These are phyloP conservation scores for Suillus lakei DNA, from an alignment of 768 basidiomycete genomes.

Conservation along the genomic window DNA sequence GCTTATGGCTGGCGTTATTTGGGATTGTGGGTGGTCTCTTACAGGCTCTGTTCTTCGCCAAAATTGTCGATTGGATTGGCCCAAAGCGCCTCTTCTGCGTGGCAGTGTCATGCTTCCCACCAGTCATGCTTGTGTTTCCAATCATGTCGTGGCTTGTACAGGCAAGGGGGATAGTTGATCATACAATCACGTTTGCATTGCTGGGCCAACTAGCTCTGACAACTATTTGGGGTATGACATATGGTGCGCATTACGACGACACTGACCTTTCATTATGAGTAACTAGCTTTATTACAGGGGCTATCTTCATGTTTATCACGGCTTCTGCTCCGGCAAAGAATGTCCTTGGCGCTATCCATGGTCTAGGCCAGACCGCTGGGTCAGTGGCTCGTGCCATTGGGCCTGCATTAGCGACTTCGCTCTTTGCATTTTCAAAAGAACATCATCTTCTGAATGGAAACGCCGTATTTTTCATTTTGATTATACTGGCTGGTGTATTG, in stretches of 20 bases:
- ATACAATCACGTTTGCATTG: slow-evolving; percentile 51
- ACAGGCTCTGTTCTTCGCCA: slow-evolving; percentile 46
- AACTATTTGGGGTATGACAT: slow-evolving; percentile 56
- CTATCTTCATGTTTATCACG: slow-evolving; percentile 67
- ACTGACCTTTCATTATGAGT: slow-evolving; percentile 46
- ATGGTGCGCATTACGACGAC: slow-evolving; percentile 48
- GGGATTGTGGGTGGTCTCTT: slow-evolving; percentile 43
- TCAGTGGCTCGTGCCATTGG: slow-evolving; percentile 52
- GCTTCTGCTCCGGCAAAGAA: slow-evolving; percentile 55
- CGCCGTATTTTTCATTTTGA: slow-evolving; percentile 49
- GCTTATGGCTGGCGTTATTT: slow-evolving; percentile 37
- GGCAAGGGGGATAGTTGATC: slow-evolving; percentile 51
- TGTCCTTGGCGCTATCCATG: slow-evolving; percentile 68
- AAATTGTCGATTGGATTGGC: slow-evolving; percentile 39
- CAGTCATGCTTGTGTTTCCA: slow-evolving; percentile 33
- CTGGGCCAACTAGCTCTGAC: slow-evolving; percentile 50
- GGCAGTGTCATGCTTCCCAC: slow-evolving; percentile 27
- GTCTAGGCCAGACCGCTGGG: slow-evolving; percentile 50
- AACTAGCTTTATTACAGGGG: slow-evolving; percentile 51
- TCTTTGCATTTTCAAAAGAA: slow-evolving; percentile 55
- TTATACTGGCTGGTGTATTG: slow-evolving; percentile 39
- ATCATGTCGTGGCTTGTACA: slow-evolving; percentile 42
- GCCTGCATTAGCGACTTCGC: slow-evolving; percentile 52
- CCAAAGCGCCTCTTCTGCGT: slow-evolving; percentile 36
- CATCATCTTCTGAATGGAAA: slow-evolving; percentile 50